phyloP scores from a whole-genome alignment of 495 filamentous ascomycete genomes.

The Friedmanniomyces simplex region DNA sequence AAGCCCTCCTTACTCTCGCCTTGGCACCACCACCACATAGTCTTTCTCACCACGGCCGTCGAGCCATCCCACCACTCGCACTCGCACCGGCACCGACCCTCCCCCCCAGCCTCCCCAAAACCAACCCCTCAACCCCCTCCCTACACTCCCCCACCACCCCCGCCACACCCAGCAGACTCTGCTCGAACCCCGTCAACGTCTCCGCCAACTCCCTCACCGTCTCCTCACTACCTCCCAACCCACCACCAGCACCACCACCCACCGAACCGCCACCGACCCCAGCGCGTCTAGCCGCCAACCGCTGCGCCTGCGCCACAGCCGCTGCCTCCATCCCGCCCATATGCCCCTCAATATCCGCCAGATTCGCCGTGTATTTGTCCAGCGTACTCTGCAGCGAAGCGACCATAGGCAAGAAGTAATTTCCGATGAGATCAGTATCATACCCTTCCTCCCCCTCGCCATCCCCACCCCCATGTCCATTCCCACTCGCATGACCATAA shows the following conservation, averaged over 20 bases:
- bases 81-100: constrained; percentile 2
- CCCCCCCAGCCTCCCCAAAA: constrained; percentile 10
- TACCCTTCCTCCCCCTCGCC: constrained; percentile 41
- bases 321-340: constrained; percentile 63
- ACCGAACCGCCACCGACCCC: too few relatives aligned
- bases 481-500: too few relatives aligned
- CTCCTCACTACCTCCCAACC: neutral
- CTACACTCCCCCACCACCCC: constrained; percentile 19
- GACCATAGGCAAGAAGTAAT: constrained; percentile 61
- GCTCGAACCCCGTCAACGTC: constrained; percentile 19
- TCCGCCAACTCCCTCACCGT: constrained; percentile 21
- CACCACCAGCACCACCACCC: neutral
- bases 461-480: neutral
- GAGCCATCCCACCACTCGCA: neutral
- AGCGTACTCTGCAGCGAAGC: constrained; percentile 62
- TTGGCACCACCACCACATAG: too few relatives aligned
- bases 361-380: constrained; percentile 52
- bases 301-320: constrained; percentile 58
- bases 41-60: too few relatives aligned
- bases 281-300: constrained; percentile 34
- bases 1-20: too few relatives aligned
- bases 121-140: constrained; percentile 22
- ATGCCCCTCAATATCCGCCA: constrained; percentile 76
- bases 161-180: constrained; percentile 17
- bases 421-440: constrained; percentile 51